Base-by-base conservation (phyloP, 1,284 basidiomycete species). In the Xanthoconium separans region DNA sequence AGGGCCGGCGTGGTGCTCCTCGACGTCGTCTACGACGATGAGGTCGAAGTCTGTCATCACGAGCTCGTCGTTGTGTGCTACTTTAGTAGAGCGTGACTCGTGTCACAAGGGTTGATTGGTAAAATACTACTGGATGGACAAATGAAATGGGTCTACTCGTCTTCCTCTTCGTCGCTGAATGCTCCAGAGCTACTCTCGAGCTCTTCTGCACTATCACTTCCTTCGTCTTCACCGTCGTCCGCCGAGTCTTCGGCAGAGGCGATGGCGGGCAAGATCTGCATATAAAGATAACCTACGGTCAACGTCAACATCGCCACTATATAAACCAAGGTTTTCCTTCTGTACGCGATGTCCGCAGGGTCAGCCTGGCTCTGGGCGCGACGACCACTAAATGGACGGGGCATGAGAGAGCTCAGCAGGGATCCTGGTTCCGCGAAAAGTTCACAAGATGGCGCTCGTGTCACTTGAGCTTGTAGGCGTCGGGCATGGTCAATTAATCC, bases 11-110 rank as follows among this genome's bases (percentile, higher is more conserved):
- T 64, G 65, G 54, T 61, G 56, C 51, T 74, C 72, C 45, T 77
- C 76, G 47, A 79, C 64, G 68, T 86, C 85, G 65, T 86, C 84
- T 20, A 86, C 77, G 47, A 86, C 77, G 57, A 85, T 84, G 57
- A 85, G 73, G 68, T 87, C 84, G 51, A 86, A 82, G 62, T 85
- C 83, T 75, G 77, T 79, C 53, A 49, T 57, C 37, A 48, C 46
- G 39, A 50, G 47, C 49, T n/a, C n/a, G n/a, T n/a, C n/a, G n/a
- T n/a, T n/a, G n/a, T n/a, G n/a, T n/a, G n/a, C n/a, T n/a, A n/a
- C n/a, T n/a, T n/a, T n/a, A n/a, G n/a, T 6, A 42, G 40, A 11
- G 27, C 36, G 57, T 53, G 58, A 57, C 64, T 58, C 37, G 48
- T 52, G 65, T 55, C 52, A 62, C 56, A 54, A 22, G 22, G 22